Base-by-base conservation (phyloP, 495 filamentous ascomycete genomes). In the Lophium mytilinum region DNA sequence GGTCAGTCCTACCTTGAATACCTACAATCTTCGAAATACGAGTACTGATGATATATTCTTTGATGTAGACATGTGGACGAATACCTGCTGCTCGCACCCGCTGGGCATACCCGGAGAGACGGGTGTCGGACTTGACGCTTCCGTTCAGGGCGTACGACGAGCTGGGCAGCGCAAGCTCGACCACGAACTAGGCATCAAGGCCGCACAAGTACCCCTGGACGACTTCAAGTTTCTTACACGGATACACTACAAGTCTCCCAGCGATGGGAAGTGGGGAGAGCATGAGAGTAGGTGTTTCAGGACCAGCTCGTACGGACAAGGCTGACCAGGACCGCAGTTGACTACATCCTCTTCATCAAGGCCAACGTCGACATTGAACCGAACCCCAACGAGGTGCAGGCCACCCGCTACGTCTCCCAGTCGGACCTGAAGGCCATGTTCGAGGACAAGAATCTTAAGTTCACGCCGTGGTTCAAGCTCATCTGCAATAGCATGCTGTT, bases 401-500 rank as follows among this genome's bases (percentile, higher is more conserved):
- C 85, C 65, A 87, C 84, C 19, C 76, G 80, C 65, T 97, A 93
- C 62, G 93, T 96, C 30, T 83, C 87, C 9, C 76, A 85, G 35
- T 84, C 88, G 10, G 86, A 93, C 56, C 76, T 99, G 56, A 93
- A 88, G 77, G 61, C 76, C 45, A 89, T 91, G 82, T 96, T 99
- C 69, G 70, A 84, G 65, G 82, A 96, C 68, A 79, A 84, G 9
- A 78, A 66, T 7, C 77, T 96, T 58, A 85, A 80, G 63, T 98
- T 97, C 71, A 99, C 93, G 7, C 93, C 93, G 0, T 99, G 93
- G 93, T 99, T 99, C 78, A 96, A 95, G 80, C 83, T 99, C 61
- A 97, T 99, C 68, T 99, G 94, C 78, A 73, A 96, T 63, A 90
- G 88, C 50, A 88, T 97, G 90, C 81, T 99, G 43, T 97, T 94